A percentile compares a stretch with the other conserved stretches of the same genome.
These are phyloP conservation scores for Erucastrum elatum DNA, from an alignment of 345 rosid species.

Conservation along the genomic window DNA sequence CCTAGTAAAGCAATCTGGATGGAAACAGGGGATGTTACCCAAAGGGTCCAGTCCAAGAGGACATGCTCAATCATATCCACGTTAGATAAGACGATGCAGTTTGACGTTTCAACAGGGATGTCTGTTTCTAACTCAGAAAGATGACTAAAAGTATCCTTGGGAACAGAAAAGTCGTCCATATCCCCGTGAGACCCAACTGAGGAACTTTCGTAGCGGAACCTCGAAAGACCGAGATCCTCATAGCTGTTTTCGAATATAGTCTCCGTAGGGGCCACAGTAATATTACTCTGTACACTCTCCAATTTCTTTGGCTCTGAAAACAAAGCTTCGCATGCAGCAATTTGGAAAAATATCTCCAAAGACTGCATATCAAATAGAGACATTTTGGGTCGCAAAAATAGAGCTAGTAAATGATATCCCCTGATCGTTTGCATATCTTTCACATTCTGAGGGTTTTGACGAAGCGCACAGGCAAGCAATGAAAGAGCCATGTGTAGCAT, in stretches of 20 bases:
- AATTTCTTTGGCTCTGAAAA: slow-evolving; percentile 89
- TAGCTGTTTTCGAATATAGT: slow-evolving; percentile 65
- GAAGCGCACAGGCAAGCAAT: slow-evolving; percentile 89
- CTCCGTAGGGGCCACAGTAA: slow-evolving; percentile 49
- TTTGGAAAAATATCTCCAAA: slow-evolving; percentile 92
- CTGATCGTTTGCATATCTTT: slow-evolving; percentile 93
- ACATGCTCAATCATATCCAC: slow-evolving; percentile 99
- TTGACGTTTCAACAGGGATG: slow-evolving; percentile 79
- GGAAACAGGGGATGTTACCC: slow-evolving; percentile 92
- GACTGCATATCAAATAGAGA: slow-evolving; percentile 91
- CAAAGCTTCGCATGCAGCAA: slow-evolving; percentile 99
- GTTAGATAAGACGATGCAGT: slow-evolving; percentile 95
- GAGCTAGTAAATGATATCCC: slow-evolving; percentile 96
- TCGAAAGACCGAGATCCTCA: slow-evolving; percentile 76
- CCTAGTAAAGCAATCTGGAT: slow-evolving; percentile 92
- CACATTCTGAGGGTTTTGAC: slow-evolving; percentile 94
- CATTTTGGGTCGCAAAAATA: slow-evolving; percentile 90
- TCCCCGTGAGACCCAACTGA: slow-evolving; percentile 93
- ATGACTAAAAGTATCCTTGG: slow-evolving; percentile 88
- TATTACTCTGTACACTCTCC: slow-evolving; percentile 43
- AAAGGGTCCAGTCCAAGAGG: slow-evolving; percentile 96
- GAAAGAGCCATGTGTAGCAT: slow-evolving; percentile 98
- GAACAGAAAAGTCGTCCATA: slow-evolving; percentile 92
- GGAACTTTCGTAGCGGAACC: slow-evolving; percentile 78
- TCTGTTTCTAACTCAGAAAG: slow-evolving; percentile 94